phyloP scores from a whole-genome alignment of 2,329 filamentous ascomycete genomes.

The Capronia epimyces region DNA sequence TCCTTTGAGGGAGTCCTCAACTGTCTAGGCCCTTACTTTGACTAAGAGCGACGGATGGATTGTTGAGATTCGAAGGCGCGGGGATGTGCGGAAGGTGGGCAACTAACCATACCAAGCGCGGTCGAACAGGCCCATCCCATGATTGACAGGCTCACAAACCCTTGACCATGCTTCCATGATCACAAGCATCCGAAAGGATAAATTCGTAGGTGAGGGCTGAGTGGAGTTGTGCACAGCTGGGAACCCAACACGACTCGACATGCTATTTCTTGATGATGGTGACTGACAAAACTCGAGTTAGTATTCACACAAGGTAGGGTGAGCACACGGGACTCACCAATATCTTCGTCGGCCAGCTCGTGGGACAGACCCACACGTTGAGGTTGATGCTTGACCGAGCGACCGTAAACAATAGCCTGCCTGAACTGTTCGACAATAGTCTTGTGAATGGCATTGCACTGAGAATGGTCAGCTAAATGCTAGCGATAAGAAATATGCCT shows the following conservation, averaged over 20 bases:
- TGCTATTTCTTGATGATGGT: slow-evolving; percentile 37
- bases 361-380: slow-evolving; percentile 88
- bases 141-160: slow-evolving; percentile 9
- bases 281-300: slow-evolving; percentile 26
- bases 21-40: slow-evolving; percentile 7
- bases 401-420: slow-evolving; percentile 90
- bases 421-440: slow-evolving; percentile 95
- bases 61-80: slow-evolving; percentile 15
- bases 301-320: neutral
- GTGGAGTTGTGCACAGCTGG: neutral
- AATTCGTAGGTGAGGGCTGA: slow-evolving; percentile 3
- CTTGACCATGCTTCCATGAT: slow-evolving; percentile 8
- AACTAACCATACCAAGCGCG: slow-evolving; percentile 20
- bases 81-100: slow-evolving; percentile 14
- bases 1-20: slow-evolving; percentile 6
- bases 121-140: slow-evolving; percentile 8
- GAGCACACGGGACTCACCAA: slow-evolving; percentile 58
- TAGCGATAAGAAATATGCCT: slow-evolving; percentile 29
- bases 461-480: slow-evolving; percentile 17
- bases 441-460: slow-evolving; percentile 97
- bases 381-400: slow-evolving; percentile 97
- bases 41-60: slow-evolving; percentile 3
- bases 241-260: neutral
- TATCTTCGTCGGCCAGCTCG: slow-evolving; percentile 93
- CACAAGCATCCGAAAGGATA: neutral